Conservation (phyloP, 768 basidiomycete genomes). For the Podaxis sp. region DNA sequence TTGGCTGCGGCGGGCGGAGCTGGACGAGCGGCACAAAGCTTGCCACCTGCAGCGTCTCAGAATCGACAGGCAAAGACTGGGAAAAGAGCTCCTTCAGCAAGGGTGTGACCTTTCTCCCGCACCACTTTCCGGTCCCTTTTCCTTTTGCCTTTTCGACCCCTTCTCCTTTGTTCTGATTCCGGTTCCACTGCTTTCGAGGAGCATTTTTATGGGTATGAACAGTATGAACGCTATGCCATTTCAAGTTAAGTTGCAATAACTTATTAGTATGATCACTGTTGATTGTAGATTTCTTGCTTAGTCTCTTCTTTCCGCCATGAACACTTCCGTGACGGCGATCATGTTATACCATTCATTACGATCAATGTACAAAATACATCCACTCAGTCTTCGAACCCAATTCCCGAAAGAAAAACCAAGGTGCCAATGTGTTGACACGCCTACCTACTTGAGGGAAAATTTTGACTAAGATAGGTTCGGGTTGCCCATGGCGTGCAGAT, state of each 20-base stretch:
- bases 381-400: not conserved
- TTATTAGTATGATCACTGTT: not conserved
- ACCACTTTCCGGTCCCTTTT: not conserved
- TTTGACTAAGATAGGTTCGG: not conserved
- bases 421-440: not conserved
- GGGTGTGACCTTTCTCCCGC: not conserved
- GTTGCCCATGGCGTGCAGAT: too few relatives aligned
- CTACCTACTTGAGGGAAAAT: too few relatives aligned
- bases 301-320: not conserved
- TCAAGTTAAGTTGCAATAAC: not conserved
- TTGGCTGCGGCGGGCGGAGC: not conserved
- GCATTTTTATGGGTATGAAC: not conserved
- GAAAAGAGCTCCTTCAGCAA: slow-evolving; percentile 12
- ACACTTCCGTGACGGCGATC: not conserved
- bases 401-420: not conserved
- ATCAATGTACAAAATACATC: not conserved
- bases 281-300: not conserved
- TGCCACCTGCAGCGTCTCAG: slow-evolving; percentile 1
- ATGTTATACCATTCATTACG: not conserved
- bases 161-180: not conserved
- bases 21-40: slow-evolving; percentile 4
- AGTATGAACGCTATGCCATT: not conserved
- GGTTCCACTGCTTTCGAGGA: not conserved
- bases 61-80: not conserved
- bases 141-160: not conserved